Conservation (phyloP, 2,329 filamentous ascomycete species). For the Xylariaceae sp. region DNA sequence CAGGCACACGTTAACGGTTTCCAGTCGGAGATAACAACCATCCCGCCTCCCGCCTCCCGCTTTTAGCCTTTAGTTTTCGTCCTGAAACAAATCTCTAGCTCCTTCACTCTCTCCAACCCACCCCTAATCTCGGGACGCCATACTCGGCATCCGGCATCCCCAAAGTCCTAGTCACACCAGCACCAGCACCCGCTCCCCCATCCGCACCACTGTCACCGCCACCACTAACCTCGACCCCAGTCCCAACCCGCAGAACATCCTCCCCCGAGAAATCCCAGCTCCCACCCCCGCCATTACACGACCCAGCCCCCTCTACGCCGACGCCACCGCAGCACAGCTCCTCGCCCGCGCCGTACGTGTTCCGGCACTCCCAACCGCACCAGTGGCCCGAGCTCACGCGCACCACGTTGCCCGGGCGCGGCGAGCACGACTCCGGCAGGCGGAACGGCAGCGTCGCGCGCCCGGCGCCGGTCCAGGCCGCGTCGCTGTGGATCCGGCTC, state of each 20-base stretch:
- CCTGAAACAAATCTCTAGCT: neutral
- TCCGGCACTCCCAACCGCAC: conserved; percentile 36
- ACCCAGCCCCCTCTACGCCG: neutral
- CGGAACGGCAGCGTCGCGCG: conserved; percentile 21
- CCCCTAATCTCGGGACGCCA: conserved; percentile 22
- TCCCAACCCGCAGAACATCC: neutral
- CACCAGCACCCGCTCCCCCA: neutral
- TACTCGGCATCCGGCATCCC: conserved; percentile 27
- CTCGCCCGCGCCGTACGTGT: conserved; percentile 8
- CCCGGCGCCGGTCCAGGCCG: conserved; percentile 22
- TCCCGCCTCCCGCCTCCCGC: too few relatives aligned
- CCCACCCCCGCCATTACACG: neutral
- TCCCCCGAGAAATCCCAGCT: neutral
- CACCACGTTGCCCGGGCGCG: conserved; percentile 18
- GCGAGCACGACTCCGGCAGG: conserved; percentile 25
- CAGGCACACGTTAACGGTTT: neutral
- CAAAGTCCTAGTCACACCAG: conserved; percentile 2
- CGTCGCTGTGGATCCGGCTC: conserved; percentile 22
- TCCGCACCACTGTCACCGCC: neutral
- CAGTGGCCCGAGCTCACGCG: conserved; percentile 21
- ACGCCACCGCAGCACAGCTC: neutral
- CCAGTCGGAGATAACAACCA: neutral
- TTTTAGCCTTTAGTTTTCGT: neutral
- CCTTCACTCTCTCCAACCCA: conserved; percentile 25
- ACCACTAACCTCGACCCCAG: neutral